A percentile compares a stretch with the other conserved stretches of the same genome.
phyloP scores from a whole-genome alignment of 345 rosid genomes.

The Syzygium aromaticum region DNA sequence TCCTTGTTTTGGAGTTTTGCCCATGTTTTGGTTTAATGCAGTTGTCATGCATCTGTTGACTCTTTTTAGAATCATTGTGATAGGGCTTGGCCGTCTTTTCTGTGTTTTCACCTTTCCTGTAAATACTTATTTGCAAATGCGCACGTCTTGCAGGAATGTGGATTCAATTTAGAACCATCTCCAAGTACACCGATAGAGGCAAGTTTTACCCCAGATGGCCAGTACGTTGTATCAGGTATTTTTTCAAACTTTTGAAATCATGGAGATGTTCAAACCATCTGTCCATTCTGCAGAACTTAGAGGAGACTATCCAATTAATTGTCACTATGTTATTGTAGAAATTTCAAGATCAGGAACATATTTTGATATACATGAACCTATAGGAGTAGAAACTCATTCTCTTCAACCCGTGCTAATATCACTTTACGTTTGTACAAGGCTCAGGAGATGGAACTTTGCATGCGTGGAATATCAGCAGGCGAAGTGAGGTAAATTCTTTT shows the following conservation, averaged over 20 bases:
- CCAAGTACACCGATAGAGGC: constrained; percentile 74
- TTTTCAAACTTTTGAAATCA: not conserved
- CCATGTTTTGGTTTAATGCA: not conserved
- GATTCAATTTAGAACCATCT: constrained; percentile 86
- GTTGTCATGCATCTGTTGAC: not conserved
- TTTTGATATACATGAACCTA: not conserved
- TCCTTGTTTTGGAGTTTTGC: not conserved
- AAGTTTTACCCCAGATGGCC: constrained; percentile 95
- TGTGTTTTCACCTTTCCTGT: not conserved
- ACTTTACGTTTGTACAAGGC: constrained; percentile 29
- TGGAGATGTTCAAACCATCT: not conserved
- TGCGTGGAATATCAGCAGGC: constrained; percentile 76
- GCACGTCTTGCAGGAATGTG: constrained; percentile 54
- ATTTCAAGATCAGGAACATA: not conserved
- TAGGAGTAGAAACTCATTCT: not conserved
- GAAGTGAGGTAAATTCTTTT: constrained; percentile 53
- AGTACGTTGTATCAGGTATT: constrained; percentile 85
- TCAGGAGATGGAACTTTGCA: constrained; percentile 91
- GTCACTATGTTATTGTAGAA: not conserved
- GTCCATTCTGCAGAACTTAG: not conserved
- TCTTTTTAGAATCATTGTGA: not conserved
- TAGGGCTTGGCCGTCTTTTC: not conserved
- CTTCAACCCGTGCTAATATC: not conserved
- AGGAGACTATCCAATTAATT: not conserved
- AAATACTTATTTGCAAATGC: not conserved